phyloP scores from a whole-genome alignment of 257 asterid genomes.

The Perilla frutescens region DNA sequence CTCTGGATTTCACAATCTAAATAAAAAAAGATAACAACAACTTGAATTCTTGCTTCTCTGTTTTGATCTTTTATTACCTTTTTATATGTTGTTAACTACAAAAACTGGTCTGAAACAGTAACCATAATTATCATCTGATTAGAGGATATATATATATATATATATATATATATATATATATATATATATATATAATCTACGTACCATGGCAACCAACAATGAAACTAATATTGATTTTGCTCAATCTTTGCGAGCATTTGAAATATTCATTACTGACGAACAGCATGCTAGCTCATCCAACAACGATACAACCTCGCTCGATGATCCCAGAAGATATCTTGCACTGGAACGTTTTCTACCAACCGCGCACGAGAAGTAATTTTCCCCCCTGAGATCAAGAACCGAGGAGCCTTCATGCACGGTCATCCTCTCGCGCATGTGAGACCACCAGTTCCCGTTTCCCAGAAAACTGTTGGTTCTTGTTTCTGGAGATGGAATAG shows the following conservation, averaged over 20 bases:
- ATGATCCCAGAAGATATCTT: slow-evolving; percentile 75
- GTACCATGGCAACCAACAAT: too few relatives aligned
- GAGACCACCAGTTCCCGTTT: slow-evolving; percentile 64
- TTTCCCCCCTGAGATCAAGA: slow-evolving; percentile 83
- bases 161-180: too few relatives aligned
- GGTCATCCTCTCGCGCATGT: slow-evolving; percentile 59
- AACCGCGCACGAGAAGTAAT: slow-evolving; percentile 91
- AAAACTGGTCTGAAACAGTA: neutral
- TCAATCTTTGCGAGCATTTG: neutral
- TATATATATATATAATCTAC: too few relatives aligned
- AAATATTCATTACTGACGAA: slow-evolving; percentile 24
- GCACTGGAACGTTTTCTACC: slow-evolving; percentile 79
- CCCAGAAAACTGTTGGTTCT: slow-evolving; percentile 44
- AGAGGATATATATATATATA: too few relatives aligned
- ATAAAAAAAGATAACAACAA: neutral
- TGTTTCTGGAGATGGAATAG: slow-evolving; percentile 47
- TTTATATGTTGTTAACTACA: neutral
- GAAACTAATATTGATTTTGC: neutral
- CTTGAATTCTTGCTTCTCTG: neutral
- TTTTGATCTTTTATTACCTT: neutral
- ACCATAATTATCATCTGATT: neutral
- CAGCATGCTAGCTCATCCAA: slow-evolving; percentile 55
- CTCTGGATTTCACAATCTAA: slow-evolving; percentile 11
- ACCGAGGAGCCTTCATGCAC: slow-evolving; percentile 88
- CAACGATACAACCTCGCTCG: slow-evolving; percentile 76